Evolutionary conservation across 805 yeast species (phyloP), one percentile per base, ranked within the genome.

Genomic region (Sungouiella blattae): DNA sequence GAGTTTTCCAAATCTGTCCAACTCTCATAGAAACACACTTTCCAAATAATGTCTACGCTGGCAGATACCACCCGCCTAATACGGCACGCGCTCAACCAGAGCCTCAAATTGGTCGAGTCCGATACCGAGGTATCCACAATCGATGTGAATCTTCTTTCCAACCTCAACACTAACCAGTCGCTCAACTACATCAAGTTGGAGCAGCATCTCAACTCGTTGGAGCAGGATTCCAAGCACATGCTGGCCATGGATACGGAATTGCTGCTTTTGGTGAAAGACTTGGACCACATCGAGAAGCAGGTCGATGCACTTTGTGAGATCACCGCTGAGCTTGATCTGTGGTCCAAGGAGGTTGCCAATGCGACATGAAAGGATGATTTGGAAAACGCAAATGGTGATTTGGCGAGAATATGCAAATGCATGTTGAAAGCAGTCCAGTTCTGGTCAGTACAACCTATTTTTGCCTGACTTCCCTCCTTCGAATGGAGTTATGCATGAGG

Each of bases 111-210:
- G 9, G 44, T 67, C 0, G 73, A 68, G 26, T 43, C 65, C 1
- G 73, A 68, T 38, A 65, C 73, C 1, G 69, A 61, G 33, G 62
- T 61, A 14, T 53, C 71, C 11, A 55, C 62, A n/a, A 57, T 64
- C 42, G 61, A 77, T 41, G 57, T 79, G 47, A 73, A 69, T 44
- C 53, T 75, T 11, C 43, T 78, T 21, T 75, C 75, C 36, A 74
- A 77, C 43, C 55, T 76, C 38, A 79, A 79, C 49, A 78, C 81
- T n/a, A 67, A 75, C 35, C 74, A 78, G 30, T 71, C 79, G 0
- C 55, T 77, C 41, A 73, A 73, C 46, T 76, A 73, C 46, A 67
- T 68, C 40, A 65, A 67, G 46, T 43, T 68, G 18, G 70, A 65
- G 36, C 62, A 64, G 45, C 58, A 57, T 20, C 46, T 67, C 34